A percentile compares a stretch with the other conserved stretches of the same genome.
Evolutionary conservation across 345 rosid genomes (phyloP).

Genomic region (Hibiscus syriacus): DNA sequence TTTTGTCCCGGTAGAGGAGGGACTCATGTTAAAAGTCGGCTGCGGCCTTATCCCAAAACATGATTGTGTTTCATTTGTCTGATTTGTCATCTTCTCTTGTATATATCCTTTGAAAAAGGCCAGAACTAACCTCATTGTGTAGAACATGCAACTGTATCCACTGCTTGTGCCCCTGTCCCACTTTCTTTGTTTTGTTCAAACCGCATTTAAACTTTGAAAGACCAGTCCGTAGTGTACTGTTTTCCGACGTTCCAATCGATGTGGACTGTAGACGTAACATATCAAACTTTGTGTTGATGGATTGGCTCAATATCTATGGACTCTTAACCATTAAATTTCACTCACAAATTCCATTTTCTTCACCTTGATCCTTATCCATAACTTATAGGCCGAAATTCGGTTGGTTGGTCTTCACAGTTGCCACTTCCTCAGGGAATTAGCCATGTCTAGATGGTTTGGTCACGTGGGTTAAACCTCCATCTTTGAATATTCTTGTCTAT

Average conservation of each 20-base stretch:
- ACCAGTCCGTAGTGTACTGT: neutral
- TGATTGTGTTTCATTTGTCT: neutral
- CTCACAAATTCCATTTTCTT: neutral
- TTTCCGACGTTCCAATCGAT: neutral
- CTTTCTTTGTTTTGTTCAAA: neutral
- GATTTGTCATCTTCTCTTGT: neutral
- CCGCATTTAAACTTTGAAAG: neutral
- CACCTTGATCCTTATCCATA: neutral
- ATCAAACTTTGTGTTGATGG: neutral
- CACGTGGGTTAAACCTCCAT: constrained; percentile 9
- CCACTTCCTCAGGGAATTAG: constrained; percentile 1
- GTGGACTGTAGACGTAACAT: neutral
- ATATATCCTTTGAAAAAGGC: neutral
- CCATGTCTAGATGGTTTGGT: neutral
- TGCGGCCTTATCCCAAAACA: neutral
- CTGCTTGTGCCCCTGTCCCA: neutral
- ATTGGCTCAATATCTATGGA: neutral
- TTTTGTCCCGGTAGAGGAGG: neutral
- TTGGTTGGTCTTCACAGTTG: neutral
- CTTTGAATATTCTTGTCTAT: neutral
- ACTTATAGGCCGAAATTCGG: neutral
- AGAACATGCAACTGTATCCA: neutral
- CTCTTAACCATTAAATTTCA: neutral
- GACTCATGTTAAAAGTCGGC: neutral
- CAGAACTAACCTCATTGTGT: neutral